Base-by-base conservation (phyloP, 371 early-diverging fungal genomes). In the Apophysomyces ossiformis region DNA sequence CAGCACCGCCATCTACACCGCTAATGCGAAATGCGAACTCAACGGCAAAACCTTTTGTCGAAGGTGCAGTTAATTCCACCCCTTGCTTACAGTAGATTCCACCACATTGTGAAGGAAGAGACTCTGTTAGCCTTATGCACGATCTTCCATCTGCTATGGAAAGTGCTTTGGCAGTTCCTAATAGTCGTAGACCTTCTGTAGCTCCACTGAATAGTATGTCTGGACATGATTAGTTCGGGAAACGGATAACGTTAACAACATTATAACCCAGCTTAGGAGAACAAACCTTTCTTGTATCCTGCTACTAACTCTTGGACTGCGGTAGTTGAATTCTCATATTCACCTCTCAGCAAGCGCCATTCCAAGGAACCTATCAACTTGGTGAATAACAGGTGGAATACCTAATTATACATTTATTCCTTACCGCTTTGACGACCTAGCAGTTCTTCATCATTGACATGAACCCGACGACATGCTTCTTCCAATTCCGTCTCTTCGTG, bases 401-500 rank as follows among this genome's bases (percentile, higher is more conserved):
- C 4, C 3, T 9, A 37, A 36, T 5, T 32, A 18, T 54, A 18
- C 41, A n/a, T 18, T 4, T 11, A 21, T 58, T 1, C 5, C 41
- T 57, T 70, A 78, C 82, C 83, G 57, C 87, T 87, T 60, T 82
- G 71, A 58, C 90, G 76, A n/a, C 88, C 88, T 3, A 72, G 7
- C 37, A 76, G 18, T 37, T 88, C 87, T 1, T 71, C 73, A 4
- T 68, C 64, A 15, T 71, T 72, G 12, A 72, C 60, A 7, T 60
- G 16, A 0, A 43, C 47, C 16, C 78, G 77, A 43, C 61, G 37
- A 11, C 69, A 64, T 0, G 70, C 65, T 32, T 76, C 60, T 9
- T 75, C 67, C 32, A 87, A 67, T 56, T 89, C 82, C 0, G 72
- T 46, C 43, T 79, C 63, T 57, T 89, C 88, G 7, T 57, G 65